A percentile compares a stretch with the other conserved stretches of the same genome.
Conservation (phyloP, 108 stramenopile species). For the Nitzschia sp. region DNA sequence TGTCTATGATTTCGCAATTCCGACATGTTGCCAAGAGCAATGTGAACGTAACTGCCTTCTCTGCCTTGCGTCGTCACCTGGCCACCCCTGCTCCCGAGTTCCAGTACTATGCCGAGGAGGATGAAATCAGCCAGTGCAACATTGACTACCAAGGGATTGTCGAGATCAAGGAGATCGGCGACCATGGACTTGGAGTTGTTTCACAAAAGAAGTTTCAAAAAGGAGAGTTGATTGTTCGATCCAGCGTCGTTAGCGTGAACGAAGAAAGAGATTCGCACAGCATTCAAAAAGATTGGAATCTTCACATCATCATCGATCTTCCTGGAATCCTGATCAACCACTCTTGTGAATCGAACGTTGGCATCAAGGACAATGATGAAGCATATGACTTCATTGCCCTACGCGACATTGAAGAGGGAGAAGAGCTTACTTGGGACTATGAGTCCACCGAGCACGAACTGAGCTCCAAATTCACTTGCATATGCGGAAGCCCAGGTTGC, state of each 20-base stretch:
- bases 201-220: background rate
- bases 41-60: too few species aligned
- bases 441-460: constrained; percentile 56
- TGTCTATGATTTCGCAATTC: too few species aligned
- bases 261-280: constrained; percentile 9
- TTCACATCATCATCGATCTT: constrained; percentile 45
- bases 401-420: constrained; percentile 39
- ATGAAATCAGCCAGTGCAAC: background rate
- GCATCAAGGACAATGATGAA: constrained; percentile 27
- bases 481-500: constrained; percentile 46
- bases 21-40: too few species aligned
- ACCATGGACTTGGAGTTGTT: background rate
- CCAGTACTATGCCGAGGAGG: constrained; percentile 1
- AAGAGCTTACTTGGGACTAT: constrained; percentile 60
- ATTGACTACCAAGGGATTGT: background rate
- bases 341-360: constrained; percentile 58
- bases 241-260: background rate
- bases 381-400: constrained; percentile 60
- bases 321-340: constrained; percentile 63
- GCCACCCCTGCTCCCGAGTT: background rate
- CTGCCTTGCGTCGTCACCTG: too few species aligned
- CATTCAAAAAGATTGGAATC: constrained; percentile 29
- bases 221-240: background rate
- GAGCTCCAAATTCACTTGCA: constrained; percentile 38
- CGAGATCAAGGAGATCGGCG: background rate